Evolutionary conservation across 1,284 basidiomycete species (phyloP), one percentile per base, ranked within the genome.

Genomic region (Trichosporon coremiiforme): DNA sequence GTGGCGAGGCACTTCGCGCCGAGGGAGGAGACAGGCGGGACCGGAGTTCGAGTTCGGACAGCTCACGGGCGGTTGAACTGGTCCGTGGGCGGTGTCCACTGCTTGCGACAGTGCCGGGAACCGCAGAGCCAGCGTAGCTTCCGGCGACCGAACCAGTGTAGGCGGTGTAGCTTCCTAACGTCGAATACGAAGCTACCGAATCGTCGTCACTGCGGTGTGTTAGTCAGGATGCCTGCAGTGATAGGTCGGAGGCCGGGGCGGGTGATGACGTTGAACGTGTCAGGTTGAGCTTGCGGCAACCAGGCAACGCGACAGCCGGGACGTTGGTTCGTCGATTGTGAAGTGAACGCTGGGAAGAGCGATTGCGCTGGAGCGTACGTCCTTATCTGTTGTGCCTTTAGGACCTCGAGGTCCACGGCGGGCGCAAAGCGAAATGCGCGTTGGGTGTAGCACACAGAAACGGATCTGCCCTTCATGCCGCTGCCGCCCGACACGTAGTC

Each of bases 131-230:
- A 25, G 50, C 31, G 57, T 62, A 62, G 57, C 57, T 62, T 62
- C 57, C 57, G 15, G 57, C 57, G 33, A 62, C 57, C 29, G 57
- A 62, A 3, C 57, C 57, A n/a, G 57, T 62, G 57, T 62, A 35
- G 4, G 72, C 67, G 4, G 72, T 73, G 33, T 71, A 68, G 57
- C 66, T 67, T 53, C 66, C 72, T 4, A 69, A 57, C 9, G 72
- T 73, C 35, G 66, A 68, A 62, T 64, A 71, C 62, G 67, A 69
- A 22, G 72, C 72, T 25, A 73, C 29, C 5, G 66, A 68, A 65
- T 73, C 72, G 64, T 62, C 57, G 57, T 62, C 57, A 33, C 57
- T 62, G 57, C 15, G 31, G 8, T n/a, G 57, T 31, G 57, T 62
- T 31, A 62, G 57, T 35, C 31, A 25, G 57, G 17, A 31, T 62